phyloP scores from a whole-genome alignment of 495 filamentous ascomycete genomes.

The Ascobolus immersus region DNA sequence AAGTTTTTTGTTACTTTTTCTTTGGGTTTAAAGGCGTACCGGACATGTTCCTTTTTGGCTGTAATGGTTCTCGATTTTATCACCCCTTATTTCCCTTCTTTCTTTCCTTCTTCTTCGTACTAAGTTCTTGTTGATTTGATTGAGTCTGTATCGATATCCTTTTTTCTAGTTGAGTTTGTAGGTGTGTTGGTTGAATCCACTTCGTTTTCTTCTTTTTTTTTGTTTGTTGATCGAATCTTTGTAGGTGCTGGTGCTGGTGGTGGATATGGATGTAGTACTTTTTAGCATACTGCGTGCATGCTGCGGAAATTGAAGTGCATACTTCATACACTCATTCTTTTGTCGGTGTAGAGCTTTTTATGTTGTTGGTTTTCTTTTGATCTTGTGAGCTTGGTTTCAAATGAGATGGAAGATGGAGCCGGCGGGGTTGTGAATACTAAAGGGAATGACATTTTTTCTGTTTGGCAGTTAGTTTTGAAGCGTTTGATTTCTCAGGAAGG shows the following conservation, averaged over 20 bases:
- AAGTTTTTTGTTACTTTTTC: neutral
- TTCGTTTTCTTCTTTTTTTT: neutral
- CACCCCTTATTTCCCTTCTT: neutral
- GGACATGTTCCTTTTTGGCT: neutral
- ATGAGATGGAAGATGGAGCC: too few relatives aligned
- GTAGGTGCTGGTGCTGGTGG: neutral
- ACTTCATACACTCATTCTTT: too few relatives aligned
- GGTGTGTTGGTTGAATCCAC: neutral
- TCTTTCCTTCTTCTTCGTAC: neutral
- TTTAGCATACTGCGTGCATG: too few relatives aligned
- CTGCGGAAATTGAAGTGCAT: too few relatives aligned
- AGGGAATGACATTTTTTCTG: too few relatives aligned
- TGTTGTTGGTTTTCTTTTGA: too few relatives aligned
- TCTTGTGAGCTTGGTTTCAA: too few relatives aligned
- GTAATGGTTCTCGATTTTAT: neutral
- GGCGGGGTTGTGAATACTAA: too few relatives aligned
- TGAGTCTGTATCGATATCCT: neutral
- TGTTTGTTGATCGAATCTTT: neutral
- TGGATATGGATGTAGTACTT: neutral
- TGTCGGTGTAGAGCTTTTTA: too few relatives aligned
- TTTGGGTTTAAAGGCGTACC: too few relatives aligned
- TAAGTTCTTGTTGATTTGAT: neutral
- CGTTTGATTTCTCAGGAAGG: too few relatives aligned
- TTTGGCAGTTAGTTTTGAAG: too few relatives aligned
- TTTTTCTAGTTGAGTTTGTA: neutral